phyloP scores from a whole-genome alignment of 148 eudicot species.

The Rhododendron kiyosumense region DNA sequence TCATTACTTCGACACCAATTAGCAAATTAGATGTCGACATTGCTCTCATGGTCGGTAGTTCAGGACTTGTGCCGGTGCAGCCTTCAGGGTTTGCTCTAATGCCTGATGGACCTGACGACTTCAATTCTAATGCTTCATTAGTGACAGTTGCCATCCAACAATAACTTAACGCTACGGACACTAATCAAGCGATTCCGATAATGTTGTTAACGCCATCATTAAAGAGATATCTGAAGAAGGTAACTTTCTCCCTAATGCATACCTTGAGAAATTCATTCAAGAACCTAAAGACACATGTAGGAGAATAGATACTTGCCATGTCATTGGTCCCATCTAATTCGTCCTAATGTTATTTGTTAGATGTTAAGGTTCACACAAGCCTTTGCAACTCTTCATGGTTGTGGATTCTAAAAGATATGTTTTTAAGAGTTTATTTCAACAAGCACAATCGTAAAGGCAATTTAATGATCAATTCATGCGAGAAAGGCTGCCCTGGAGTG shows the following conservation, averaged over 20 bases:
- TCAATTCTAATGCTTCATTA: neutral
- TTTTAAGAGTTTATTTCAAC: too few relatives aligned
- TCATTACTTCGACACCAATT: neutral
- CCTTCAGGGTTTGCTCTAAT: constrained; percentile 4
- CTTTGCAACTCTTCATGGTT: too few relatives aligned
- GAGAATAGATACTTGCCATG: too few relatives aligned
- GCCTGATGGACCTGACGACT: neutral
- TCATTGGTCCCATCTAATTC: too few relatives aligned
- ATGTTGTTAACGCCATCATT: neutral
- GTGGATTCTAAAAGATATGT: too few relatives aligned
- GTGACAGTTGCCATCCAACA: neutral
- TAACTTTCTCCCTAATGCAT: neutral
- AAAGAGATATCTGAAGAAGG: neutral
- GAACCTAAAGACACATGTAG: neutral
- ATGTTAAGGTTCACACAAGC: too few relatives aligned
- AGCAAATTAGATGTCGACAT: neutral
- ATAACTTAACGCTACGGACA: neutral
- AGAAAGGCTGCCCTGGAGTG: neutral
- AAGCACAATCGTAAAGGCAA: too few relatives aligned
- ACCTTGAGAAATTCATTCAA: neutral
- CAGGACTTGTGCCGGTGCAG: neutral
- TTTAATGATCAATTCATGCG: too few relatives aligned
- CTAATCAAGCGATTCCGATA: neutral
- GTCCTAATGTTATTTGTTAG: too few relatives aligned
- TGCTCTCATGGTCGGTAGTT: neutral